Evolutionary conservation across 768 basidiomycete species (phyloP), one percentile per base, ranked within the genome.

Genomic region (Rickenella mellea): DNA sequence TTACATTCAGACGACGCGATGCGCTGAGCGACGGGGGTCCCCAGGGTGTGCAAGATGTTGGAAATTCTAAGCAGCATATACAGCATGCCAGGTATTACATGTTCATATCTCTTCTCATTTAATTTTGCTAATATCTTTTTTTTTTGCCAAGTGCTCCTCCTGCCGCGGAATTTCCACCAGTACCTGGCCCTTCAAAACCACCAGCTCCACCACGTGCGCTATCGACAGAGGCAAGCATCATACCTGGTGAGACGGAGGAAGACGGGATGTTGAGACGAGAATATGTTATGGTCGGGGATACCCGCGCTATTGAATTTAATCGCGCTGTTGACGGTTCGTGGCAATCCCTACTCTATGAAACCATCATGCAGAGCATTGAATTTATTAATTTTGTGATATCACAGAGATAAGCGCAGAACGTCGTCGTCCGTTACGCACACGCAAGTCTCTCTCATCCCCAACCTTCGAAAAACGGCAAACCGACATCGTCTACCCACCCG

Each of bases 251-350:
- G 57, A 83, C 80, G 0, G 86, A 88, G 53, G 85, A 89, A 55
- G 85, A 88, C 54, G 83, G 83, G 0, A 66, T 80, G 39, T 68
- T 89, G 38, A 72, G 83, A 40, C 73, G 79, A 48, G 94, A 98
- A 54, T 99, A 99, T 52, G 94, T 98, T 0, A 74, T 99, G 1
- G 87, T 98, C 1, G 92, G 84, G 31, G 91, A 99, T 59, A 78
- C 75, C 41, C 73, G 82, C 39, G 87, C 87, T 2, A 85, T 97
- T 2, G 93, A 98, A 57, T 89, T 97, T 58, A 90, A 89, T 57
- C 78, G 79, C 12, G 76, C 90, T 2, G 83, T 94, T 1, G 94
- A 98, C 65, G 93, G 93, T 86, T 47, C 52, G 78, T 59, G n/a
- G n/a, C n/a, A n/a, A n/a, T n/a, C n/a, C n/a, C n/a, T n/a, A 14